Percentiles rank a stretch among this genome's conserved stretches.
Evolutionary conservation across 2,329 filamentous ascomycete species (phyloP).

Genomic region (Alternaria consortialis): DNA sequence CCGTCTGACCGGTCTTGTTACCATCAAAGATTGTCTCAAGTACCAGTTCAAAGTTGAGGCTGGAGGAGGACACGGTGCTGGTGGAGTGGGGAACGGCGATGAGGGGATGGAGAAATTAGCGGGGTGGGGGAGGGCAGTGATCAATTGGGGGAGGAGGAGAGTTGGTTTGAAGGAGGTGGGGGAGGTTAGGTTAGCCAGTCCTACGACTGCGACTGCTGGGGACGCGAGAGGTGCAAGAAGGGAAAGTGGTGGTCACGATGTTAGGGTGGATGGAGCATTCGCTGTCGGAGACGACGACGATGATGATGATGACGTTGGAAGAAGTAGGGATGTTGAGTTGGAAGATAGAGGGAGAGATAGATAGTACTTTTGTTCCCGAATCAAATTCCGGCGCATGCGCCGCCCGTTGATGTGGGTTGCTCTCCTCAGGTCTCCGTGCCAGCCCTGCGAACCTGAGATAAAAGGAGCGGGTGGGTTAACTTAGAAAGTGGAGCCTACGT

Average conservation of each 20-base stretch:
- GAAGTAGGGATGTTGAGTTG: conserved; percentile 12
- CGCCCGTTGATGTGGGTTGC: neutral
- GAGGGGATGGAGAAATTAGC: conserved; percentile 44
- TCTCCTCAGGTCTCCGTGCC: neutral
- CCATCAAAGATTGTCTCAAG: conserved; percentile 95
- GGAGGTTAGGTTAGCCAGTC: conserved; percentile 40
- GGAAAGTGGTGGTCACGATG: conserved; percentile 4
- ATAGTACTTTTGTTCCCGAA: conserved; percentile 1
- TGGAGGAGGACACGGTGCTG: conserved; percentile 9
- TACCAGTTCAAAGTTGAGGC: conserved; percentile 98
- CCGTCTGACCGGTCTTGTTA: conserved; percentile 83
- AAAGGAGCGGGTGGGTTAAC: conserved; percentile 11
- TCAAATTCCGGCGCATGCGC: neutral
- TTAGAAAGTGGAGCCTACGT: conserved; percentile 5
- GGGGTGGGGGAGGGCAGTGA: conserved; percentile 24
- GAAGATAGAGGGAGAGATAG: conserved; percentile 26
- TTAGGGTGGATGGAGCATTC: conserved; percentile 14
- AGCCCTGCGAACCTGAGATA: conserved; percentile 4
- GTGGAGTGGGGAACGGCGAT: conserved; percentile 24
- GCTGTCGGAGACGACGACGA: conserved; percentile 20
- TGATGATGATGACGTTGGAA: conserved; percentile 12
- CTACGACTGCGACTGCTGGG: conserved; percentile 16
- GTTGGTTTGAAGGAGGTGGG: conserved; percentile 28
- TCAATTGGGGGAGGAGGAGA: conserved; percentile 33
- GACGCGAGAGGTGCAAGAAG: conserved; percentile 5